These are phyloP conservation scores for Auriculariales sp. DNA, from an alignment of 768 basidiomycete genomes.

Conservation along the genomic window DNA sequence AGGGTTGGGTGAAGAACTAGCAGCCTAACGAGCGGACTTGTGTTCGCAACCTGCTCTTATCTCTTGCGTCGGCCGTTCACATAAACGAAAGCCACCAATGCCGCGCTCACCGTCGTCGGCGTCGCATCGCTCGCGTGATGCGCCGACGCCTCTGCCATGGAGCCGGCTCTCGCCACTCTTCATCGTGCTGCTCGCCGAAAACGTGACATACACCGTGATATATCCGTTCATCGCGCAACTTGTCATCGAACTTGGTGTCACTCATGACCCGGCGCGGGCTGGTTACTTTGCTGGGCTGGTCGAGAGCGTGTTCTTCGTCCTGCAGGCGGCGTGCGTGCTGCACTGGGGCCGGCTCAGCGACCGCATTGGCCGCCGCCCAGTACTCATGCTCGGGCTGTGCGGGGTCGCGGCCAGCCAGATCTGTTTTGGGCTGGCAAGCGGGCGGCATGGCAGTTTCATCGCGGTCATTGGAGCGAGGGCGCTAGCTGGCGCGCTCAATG, in stretches of 20 bases:
- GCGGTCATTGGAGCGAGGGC: conserved; percentile 16
- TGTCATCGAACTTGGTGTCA: conserved; percentile 28
- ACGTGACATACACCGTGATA: conserved; percentile 27
- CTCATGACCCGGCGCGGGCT: conserved; percentile 26
- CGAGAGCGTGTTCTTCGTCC: conserved; percentile 12
- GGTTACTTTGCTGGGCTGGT: conserved; percentile 37
- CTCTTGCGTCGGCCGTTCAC: too few species aligned
- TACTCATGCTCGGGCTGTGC: conserved; percentile 49
- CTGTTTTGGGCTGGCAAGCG: conserved; percentile 54
- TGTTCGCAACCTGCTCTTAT: too few species aligned
- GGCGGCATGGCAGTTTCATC: background rate
- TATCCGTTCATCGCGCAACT: conserved; percentile 34
- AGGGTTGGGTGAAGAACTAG: too few species aligned
- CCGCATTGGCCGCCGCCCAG: conserved; percentile 57
- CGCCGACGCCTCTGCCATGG: background rate
- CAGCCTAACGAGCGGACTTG: too few species aligned
- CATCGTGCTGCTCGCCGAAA: conserved; percentile 28
- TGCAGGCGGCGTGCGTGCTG: conserved; percentile 15
- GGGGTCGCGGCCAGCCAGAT: conserved; percentile 59
- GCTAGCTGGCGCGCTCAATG: conserved; percentile 59
- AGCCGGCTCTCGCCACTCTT: conserved; percentile 18
- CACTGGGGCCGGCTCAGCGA: conserved; percentile 69
- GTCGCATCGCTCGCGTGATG: too few species aligned
- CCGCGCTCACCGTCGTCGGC: too few species aligned
- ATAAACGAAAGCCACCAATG: too few species aligned